phyloP scores from a whole-genome alignment of 2,329 filamentous ascomycete genomes.

The Cercospora sojina region DNA sequence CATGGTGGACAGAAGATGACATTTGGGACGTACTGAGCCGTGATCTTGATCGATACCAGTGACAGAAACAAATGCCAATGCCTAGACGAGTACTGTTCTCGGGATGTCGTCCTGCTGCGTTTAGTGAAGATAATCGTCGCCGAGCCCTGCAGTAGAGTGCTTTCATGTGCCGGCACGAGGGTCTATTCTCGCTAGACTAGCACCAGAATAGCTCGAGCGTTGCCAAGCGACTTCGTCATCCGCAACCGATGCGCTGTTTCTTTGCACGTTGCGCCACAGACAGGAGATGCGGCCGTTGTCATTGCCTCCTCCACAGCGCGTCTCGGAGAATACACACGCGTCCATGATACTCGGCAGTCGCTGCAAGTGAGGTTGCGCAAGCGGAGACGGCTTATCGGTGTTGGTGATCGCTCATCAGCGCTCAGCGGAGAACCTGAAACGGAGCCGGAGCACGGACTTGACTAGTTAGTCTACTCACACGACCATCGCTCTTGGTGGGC shows the following conservation, averaged over 20 bases:
- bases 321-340: background rate
- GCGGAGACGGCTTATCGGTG: background rate
- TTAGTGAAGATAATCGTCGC: background rate
- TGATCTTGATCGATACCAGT: background rate
- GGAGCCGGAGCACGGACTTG: background rate
- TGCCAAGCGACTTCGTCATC: slow-evolving; percentile 5
- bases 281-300: background rate
- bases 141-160: slow-evolving; percentile 1
- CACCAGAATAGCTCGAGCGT: slow-evolving; percentile 1
- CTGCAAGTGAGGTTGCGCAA: background rate
- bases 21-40: background rate
- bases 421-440: slow-evolving; percentile 5
- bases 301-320: background rate
- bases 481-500: slow-evolving; percentile 7
- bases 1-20: background rate
- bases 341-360: background rate
- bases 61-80: background rate
- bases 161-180: background rate
- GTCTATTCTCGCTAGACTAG: background rate
- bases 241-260: background rate
- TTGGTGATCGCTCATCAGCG: background rate
- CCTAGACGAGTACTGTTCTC: background rate
- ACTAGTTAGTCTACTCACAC: slow-evolving; percentile 6
- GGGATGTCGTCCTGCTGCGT: background rate
- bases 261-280: slow-evolving; percentile 5